Base-by-base conservation (phyloP, 2,329 filamentous ascomycete genomes). In the Apiospora hydei region DNA sequence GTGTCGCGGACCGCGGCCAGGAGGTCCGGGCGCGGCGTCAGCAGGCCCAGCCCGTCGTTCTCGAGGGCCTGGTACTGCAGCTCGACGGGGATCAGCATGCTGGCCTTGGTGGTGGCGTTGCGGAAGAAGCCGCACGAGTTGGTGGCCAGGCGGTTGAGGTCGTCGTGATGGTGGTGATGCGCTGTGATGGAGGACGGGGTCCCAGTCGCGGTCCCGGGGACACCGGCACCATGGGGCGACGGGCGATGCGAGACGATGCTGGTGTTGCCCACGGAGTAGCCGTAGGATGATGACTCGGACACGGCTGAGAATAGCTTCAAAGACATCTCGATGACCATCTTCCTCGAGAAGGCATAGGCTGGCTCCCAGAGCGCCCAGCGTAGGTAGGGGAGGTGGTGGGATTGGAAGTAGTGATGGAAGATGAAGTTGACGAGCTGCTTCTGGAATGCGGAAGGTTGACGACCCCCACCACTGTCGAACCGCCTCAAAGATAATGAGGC, bases 341-440 rank as follows among this genome's bases (percentile, higher is more conserved):
- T 87, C 0, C 86, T 79, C 0, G 88, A 88, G 72, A 84, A 89
- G 0, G 87, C 85, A 72, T 85, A 89, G 3, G 81, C 76, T 0
- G 85, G 81, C 5, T 88, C 81, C 0, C 78, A 77, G 2, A 84
- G 77, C 1, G 85, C 80, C 0, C 81, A 76, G 0, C 77, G 78
- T 38, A 86, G 84, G 76, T 85, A 90, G 0, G 87, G 87, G 2
- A 87, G 81, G 76, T 93, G 90, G 0, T 92, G 82, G 0, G 85
- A 82, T 7, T 88, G 81, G 3, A 91, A 78, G 75, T 88, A 90
- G 11, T 88, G 86, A 38, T 87, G 84, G 73, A 90, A 83, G 30
- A 89, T 78, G 57, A 88, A 82, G 41, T 90, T 85, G 7, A 88
- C 76, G 0, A 87, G 75, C 4, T 84, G 83, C 6, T 84, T 76